A percentile compares a stretch with the other conserved stretches of the same genome.
Conservation (phyloP, 2,329 filamentous ascomycete species). For the Diplocarpon mali region DNA sequence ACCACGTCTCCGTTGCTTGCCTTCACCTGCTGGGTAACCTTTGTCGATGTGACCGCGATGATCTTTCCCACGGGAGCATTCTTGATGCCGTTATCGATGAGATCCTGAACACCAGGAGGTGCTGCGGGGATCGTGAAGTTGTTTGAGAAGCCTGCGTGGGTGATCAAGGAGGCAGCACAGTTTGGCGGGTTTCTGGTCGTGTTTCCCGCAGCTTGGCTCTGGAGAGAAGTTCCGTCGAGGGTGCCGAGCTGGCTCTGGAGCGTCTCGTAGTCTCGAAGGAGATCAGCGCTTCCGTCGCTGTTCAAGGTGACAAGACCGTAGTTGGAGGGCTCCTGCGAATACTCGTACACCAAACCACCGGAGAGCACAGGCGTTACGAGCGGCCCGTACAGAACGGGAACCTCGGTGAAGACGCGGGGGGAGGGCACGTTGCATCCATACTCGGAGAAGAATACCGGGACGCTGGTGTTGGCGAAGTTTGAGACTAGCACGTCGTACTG, state of each 20-base stretch:
- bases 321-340: slow-evolving; percentile 57
- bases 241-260: slow-evolving; percentile 65
- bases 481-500: slow-evolving; percentile 52
- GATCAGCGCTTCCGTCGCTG: slow-evolving; percentile 42
- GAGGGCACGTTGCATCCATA: slow-evolving; percentile 64
- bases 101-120: slow-evolving; percentile 54
- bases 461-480: slow-evolving; percentile 52
- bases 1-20: slow-evolving; percentile 45
- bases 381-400: slow-evolving; percentile 57
- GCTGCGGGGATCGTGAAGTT: slow-evolving; percentile 68
- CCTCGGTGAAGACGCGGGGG: slow-evolving; percentile 69
- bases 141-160: slow-evolving; percentile 53
- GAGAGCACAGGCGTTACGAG: slow-evolving; percentile 60
- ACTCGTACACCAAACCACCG: slow-evolving; percentile 76
- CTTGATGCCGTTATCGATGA: slow-evolving; percentile 68
- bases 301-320: slow-evolving; percentile 55
- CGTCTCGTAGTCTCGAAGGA: slow-evolving; percentile 58
- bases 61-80: slow-evolving; percentile 56
- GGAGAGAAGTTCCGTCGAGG: slow-evolving; percentile 58
- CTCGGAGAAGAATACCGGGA: slow-evolving; percentile 76
- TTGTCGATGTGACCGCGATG: slow-evolving; percentile 42
- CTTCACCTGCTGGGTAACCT: slow-evolving; percentile 46
- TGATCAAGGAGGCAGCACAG: slow-evolving; percentile 60
- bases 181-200: slow-evolving; percentile 44
- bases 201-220: slow-evolving; percentile 48